Evolutionary conservation across 345 rosid species (phyloP), one percentile per base, ranked within the genome.

Genomic region (Combretum micranthum): DNA sequence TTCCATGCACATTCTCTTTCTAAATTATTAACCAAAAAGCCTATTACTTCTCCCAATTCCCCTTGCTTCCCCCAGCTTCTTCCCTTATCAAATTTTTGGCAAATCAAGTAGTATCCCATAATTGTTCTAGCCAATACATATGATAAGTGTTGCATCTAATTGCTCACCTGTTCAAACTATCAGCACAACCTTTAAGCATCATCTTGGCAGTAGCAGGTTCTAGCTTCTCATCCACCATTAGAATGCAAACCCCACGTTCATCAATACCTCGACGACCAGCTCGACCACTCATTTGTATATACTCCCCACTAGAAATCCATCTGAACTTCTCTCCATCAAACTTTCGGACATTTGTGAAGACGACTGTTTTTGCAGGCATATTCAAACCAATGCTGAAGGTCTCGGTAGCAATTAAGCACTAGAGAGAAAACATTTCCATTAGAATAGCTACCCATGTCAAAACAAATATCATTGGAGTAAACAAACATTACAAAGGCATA

Each of bases 231-330:
- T 89, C 97, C 70, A 89, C 78, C 97, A 93, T 89, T 54, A 93
- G 94, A 69, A 93, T 85, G 68, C 99, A 93, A 64, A 93, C 65
- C n/a, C 65, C 97, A 45, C 94, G 86, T 17, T 78, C 87, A 76
- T 93, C 99, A 73, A 93, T 87, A 59, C 99, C 99, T 76, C 97
- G 89, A 73, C 97, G 96, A 72, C 99, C 99, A 57, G 99, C 99
- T 63, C 99, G 91, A 22, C 99, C 99, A 68, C 99, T 93, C 97
- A 93, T 93, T 59, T 93, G 99, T 63, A 89, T 85, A 70, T 93
- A 93, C 69, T 89, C 97, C 66, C 97, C 99, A 74, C 99, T 85
- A 37, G 99, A 77, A 77, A 93, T 73, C 99, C 97, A 93, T 73
- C 97, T 80, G 71, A 93, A 93, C 77, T 93, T 93, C 77, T 89